These are phyloP conservation scores for Tuber microsphaerosporum DNA, from an alignment of 495 filamentous ascomycete species.

Conservation along the genomic window DNA sequence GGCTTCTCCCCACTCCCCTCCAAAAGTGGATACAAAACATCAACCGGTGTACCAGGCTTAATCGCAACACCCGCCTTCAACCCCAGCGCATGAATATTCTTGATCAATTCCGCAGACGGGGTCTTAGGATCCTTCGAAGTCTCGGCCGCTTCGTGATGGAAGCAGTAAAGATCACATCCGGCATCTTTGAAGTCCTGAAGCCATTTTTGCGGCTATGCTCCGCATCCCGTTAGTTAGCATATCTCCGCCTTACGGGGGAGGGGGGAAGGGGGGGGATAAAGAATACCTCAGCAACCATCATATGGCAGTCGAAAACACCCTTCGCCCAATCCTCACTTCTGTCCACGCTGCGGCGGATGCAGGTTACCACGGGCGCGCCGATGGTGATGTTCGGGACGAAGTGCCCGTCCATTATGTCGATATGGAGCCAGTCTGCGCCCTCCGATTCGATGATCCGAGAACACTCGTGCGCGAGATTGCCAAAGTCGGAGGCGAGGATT, in stretches of 20 bases:
- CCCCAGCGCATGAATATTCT: slow-evolving; percentile 77
- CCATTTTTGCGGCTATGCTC: slow-evolving; percentile 84
- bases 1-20: slow-evolving; percentile 73
- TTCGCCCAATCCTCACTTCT: slow-evolving; percentile 53
- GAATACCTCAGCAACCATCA: slow-evolving; percentile 96
- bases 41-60: slow-evolving; percentile 83
- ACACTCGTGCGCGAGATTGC: slow-evolving; percentile 75
- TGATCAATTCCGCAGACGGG: slow-evolving; percentile 73
- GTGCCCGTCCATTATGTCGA: slow-evolving; percentile 95
- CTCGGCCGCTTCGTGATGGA: slow-evolving; percentile 97
- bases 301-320: slow-evolving; percentile 98
- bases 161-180: slow-evolving; percentile 96
- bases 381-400: slow-evolving; percentile 99
- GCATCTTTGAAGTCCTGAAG: slow-evolving; percentile 87
- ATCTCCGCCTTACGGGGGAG: background rate
- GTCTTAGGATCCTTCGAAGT: slow-evolving; percentile 75
- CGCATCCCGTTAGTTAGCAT: background rate
- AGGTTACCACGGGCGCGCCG: slow-evolving; percentile 86
- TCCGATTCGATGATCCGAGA: slow-evolving; percentile 63
- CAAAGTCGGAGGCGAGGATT: slow-evolving; percentile 94
- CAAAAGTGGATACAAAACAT: slow-evolving; percentile 84
- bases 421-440: slow-evolving; percentile 83
- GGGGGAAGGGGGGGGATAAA: slow-evolving; percentile 6
- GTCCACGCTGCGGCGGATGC: slow-evolving; percentile 78
- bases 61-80: slow-evolving; percentile 92